phyloP scores from a whole-genome alignment of 768 basidiomycete genomes.

The Serendipita sp. region DNA sequence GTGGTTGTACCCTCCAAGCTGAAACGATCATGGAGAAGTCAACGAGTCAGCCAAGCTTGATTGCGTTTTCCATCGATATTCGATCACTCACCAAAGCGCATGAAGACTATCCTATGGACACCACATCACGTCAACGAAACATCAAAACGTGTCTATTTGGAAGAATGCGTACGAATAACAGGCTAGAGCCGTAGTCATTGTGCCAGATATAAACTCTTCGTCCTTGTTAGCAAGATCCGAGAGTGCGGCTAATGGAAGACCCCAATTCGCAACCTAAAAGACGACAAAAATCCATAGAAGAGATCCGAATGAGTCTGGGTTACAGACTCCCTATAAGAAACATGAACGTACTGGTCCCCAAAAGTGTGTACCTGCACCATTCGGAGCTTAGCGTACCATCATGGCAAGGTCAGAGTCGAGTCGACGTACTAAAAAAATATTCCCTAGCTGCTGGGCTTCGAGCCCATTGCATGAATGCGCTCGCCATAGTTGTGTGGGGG shows the following conservation, averaged over 20 bases:
- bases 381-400: conserved; percentile 5
- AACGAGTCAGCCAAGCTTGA: too few species aligned
- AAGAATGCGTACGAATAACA: conserved; percentile 65
- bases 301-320: not conserved
- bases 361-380: conserved; percentile 73
- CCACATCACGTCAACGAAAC: not conserved
- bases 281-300: not conserved
- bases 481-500: conserved; percentile 38
- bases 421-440: conserved; percentile 81
- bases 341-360: conserved; percentile 77
- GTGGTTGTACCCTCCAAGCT: conserved; percentile 93
- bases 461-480: conserved; percentile 76
- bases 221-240: conserved; percentile 72
- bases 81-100: conserved; percentile 66
- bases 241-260: conserved; percentile 85
- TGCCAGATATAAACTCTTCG: conserved; percentile 91
- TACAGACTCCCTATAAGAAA: conserved; percentile 5
- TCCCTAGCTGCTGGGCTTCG: conserved; percentile 81
- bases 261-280: conserved; percentile 89
- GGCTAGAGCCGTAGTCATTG: conserved; percentile 85
- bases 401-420: not conserved
- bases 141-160: not conserved
- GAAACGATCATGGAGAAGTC: conserved; percentile 7
- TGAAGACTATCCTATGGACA: conserved; percentile 54
- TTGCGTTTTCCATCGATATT: not conserved